Percentiles rank a stretch among this genome's conserved stretches.
Conservation (phyloP, 371 early-diverging fungal genomes). For the Saksenaea oblongispora region DNA sequence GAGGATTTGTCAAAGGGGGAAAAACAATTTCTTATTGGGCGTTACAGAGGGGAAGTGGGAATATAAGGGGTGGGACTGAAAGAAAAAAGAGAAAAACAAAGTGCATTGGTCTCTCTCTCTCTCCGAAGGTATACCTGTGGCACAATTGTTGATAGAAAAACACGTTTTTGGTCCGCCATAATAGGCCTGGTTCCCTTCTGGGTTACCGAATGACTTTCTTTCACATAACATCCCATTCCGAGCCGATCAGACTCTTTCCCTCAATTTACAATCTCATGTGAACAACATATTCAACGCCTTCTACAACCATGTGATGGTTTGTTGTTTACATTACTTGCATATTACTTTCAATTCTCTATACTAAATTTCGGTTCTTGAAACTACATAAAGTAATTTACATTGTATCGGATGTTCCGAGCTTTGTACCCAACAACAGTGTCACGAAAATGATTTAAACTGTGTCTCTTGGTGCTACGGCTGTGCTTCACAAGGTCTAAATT, state of each 20-base stretch:
- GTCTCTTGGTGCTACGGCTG: neutral
- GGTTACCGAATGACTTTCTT: neutral
- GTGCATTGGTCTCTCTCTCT: neutral
- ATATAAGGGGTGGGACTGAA: constrained; percentile 5
- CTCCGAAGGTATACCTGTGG: neutral
- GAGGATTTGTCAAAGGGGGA: neutral
- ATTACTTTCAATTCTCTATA: neutral
- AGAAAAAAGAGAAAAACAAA: neutral
- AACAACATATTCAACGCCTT: neutral
- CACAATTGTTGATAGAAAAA: neutral
- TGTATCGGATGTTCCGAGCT: constrained; percentile 4
- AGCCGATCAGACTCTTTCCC: neutral
- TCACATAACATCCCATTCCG: neutral
- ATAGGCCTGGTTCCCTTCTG: neutral
- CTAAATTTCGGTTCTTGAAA: neutral
- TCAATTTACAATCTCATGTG: neutral
- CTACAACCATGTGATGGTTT: neutral
- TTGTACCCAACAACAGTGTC: neutral
- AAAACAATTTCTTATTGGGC: neutral
- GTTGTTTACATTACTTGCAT: neutral
- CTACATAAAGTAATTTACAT: neutral
- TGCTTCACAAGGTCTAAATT: neutral
- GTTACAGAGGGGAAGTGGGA: constrained; percentile 4
- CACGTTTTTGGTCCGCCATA: constrained; percentile 1
- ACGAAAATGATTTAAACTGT: neutral